A percentile compares a stretch with the other conserved stretches of the same genome.
Conservation (phyloP, 2,329 filamentous ascomycete genomes). For the Verticillium dahliae region DNA sequence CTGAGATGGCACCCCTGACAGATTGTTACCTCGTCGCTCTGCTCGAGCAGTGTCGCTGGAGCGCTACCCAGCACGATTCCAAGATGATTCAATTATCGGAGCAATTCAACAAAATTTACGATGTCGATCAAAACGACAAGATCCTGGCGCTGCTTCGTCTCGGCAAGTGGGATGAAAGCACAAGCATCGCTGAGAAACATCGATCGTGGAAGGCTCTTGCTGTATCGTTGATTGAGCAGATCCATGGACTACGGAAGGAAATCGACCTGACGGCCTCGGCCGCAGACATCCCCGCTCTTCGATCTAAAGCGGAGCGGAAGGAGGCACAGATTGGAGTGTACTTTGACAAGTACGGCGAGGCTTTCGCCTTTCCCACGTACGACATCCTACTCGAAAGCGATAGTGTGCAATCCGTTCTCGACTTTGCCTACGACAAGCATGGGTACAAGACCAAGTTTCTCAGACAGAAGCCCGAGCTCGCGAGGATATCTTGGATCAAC, state of each 20-base stretch:
- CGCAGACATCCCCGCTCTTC: constrained; percentile 22
- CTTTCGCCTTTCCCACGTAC: constrained; percentile 73
- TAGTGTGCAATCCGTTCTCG: constrained; percentile 62
- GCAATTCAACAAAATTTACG: constrained; percentile 40
- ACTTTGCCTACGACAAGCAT: constrained; percentile 61
- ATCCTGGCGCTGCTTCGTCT: constrained; percentile 46
- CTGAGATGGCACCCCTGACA: constrained; percentile 42
- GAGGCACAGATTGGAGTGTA: constrained; percentile 39
- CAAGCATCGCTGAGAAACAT: constrained; percentile 53
- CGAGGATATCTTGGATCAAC: constrained; percentile 90
- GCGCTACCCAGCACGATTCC: constrained; percentile 34
- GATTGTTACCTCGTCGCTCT: constrained; percentile 49
- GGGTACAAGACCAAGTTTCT: constrained; percentile 74
- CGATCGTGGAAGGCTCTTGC: constrained; percentile 48
- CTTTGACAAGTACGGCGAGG: constrained; percentile 59
- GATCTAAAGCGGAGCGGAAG: constrained; percentile 37
- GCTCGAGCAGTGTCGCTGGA: constrained; percentile 47
- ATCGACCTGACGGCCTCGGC: constrained; percentile 6
- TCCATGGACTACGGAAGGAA: constrained; percentile 24
- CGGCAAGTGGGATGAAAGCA: constrained; percentile 50
- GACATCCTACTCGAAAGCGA: constrained; percentile 65
- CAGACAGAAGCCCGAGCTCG: constrained; percentile 61
- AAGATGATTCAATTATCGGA: constrained; percentile 34
- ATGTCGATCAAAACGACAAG: constrained; percentile 43
- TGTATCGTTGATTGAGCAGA: constrained; percentile 47